Evolutionary conservation across 2,329 filamentous ascomycete genomes (phyloP).

Genomic region (Pseudogymnoascus sp.): DNA sequence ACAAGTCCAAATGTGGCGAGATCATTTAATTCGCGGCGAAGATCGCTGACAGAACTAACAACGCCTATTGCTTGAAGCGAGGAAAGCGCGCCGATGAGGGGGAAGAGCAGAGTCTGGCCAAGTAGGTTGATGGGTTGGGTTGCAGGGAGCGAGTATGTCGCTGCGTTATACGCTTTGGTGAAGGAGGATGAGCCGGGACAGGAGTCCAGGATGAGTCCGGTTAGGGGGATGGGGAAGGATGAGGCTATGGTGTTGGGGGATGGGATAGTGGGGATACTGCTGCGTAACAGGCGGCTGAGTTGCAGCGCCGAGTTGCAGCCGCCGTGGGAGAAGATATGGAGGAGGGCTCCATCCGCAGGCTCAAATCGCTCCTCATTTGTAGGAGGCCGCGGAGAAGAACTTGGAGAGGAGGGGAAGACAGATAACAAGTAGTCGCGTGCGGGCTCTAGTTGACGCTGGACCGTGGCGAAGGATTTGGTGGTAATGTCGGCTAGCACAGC

Average conservation of each 20-base stretch:
- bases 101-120: slow-evolving; percentile 6
- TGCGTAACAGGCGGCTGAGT: slow-evolving; percentile 16
- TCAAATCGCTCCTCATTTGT: not conserved
- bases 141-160: not conserved
- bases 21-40: not conserved
- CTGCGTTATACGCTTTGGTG: not conserved
- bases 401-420: not conserved
- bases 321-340: slow-evolving; percentile 13
- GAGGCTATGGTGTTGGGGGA: not conserved
- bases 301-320: slow-evolving; percentile 12
- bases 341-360: slow-evolving; percentile 4
- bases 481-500: not conserved
- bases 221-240: slow-evolving; percentile 9
- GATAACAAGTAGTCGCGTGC: slow-evolving; percentile 12
- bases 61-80: slow-evolving; percentile 4
- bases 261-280: slow-evolving; percentile 11
- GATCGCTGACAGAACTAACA: not conserved
- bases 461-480: not conserved
- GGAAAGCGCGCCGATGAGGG: not conserved
- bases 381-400: slow-evolving; percentile 11
- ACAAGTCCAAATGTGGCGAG: not conserved
- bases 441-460: slow-evolving; percentile 10
- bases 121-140: slow-evolving; percentile 8
- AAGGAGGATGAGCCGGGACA: not conserved
- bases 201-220: not conserved